phyloP scores from a whole-genome alignment of 805 yeast species.

The Candida takata region DNA sequence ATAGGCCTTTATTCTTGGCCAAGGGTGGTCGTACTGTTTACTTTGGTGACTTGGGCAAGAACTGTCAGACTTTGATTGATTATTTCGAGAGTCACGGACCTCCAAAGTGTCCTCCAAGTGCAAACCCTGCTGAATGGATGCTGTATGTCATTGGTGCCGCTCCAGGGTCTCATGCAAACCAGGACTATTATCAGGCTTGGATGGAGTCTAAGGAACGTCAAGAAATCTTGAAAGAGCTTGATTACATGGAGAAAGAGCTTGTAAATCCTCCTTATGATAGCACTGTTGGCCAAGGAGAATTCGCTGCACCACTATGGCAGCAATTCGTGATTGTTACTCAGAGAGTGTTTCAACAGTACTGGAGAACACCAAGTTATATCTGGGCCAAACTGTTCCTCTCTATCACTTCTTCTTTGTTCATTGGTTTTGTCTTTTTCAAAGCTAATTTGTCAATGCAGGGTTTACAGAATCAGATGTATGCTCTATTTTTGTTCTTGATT shows the following conservation, averaged over 20 bases:
- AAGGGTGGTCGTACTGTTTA: slow-evolving; percentile 70
- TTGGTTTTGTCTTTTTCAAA: slow-evolving; percentile 69
- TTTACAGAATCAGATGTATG: slow-evolving; percentile 76
- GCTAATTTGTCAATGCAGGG: slow-evolving; percentile 59
- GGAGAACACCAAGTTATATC: slow-evolving; percentile 59
- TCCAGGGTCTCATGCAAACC: slow-evolving; percentile 67
- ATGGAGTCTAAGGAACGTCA: slow-evolving; percentile 54
- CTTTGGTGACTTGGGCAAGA: slow-evolving; percentile 65
- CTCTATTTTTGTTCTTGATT: slow-evolving; percentile 62
- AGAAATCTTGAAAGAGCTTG: slow-evolving; percentile 54
- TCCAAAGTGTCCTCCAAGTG: slow-evolving; percentile 55
- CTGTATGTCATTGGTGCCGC: slow-evolving; percentile 79
- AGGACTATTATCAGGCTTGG: slow-evolving; percentile 77
- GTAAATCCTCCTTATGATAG: slow-evolving; percentile 28
- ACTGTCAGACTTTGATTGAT: slow-evolving; percentile 48
- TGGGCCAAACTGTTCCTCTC: slow-evolving; percentile 55
- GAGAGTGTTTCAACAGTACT: slow-evolving; percentile 57
- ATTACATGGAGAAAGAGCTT: slow-evolving; percentile 55
- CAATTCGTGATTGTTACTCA: slow-evolving; percentile 41
- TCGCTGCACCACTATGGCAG: slow-evolving; percentile 35
- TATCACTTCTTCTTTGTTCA: slow-evolving; percentile 50
- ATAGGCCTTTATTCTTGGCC: slow-evolving; percentile 62
- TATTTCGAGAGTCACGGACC: slow-evolving; percentile 67
- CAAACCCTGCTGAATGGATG: slow-evolving; percentile 92
- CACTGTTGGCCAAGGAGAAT: slow-evolving; percentile 13